Evolutionary conservation across 2,329 filamentous ascomycete species (phyloP), one percentile per base, ranked within the genome.

Genomic region (Paecilomyces formosus): DNA sequence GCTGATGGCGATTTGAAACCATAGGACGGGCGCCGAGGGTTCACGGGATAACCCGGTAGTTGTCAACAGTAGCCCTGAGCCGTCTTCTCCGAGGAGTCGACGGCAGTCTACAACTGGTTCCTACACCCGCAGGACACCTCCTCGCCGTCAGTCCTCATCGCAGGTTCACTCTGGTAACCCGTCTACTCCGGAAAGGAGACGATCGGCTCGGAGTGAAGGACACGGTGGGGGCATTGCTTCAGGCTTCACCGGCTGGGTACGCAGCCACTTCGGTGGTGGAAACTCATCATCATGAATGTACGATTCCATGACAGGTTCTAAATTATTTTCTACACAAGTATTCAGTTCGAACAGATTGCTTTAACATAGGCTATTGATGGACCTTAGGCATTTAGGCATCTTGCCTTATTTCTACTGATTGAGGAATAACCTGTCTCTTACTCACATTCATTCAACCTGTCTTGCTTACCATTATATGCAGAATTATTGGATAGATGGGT

Each of bases 11-110:
- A 52, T 35, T 15, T 56, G 31, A 55, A 24, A 33, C 30, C 5
- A 2, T 50, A 54, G 52, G 59, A 61, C 57, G 26, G 50, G 54
- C 31, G 45, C 59, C 9, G 59, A 62, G 52, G 63, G 62, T 28
- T 63, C 53, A 3, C 58, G 60, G 26, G 54, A 60, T 12, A 62
- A 66, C 52, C 64, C 63, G 1, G 59, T 64, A n/a, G 55, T 64
- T 15, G 59, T 66, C 3, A 51, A 49, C 26, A 60, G 62, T 33
- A 66, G 64, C 30, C 62, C 64, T 21, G 59, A 60, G 53, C 51
- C 56, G 11, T 3, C 55, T 21, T 58, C 63, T 15, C 51, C 56
- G 1, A 22, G 39, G 21, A 57, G 53, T 22, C 62, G 61, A n/a
- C 61, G 57, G 13, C 39, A 45, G 13, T 52, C 50, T 52, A 24